Percentiles rank a stretch among this genome's conserved stretches.
These are phyloP conservation scores for Prunella vulgaris DNA, from an alignment of 257 asterid genomes.

Conservation along the genomic window DNA sequence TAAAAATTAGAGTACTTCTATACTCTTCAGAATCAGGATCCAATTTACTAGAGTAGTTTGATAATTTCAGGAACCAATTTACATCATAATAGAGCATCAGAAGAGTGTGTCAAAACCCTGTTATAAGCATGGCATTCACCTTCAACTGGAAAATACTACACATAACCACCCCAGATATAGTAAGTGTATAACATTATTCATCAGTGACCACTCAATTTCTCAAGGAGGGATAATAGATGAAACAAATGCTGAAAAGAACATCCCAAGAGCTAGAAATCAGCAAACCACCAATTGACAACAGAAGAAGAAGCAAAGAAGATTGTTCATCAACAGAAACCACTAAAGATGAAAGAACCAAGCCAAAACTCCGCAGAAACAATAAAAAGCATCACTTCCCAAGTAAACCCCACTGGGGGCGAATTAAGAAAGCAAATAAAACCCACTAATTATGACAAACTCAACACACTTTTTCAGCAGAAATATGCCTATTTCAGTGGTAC, in stretches of 20 bases:
- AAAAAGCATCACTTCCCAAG: background rate
- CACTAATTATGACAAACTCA: background rate
- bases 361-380: background rate
- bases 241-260: background rate
- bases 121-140: background rate
- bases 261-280: background rate
- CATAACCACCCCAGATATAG: constrained; percentile 9
- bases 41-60: background rate
- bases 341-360: background rate
- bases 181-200: background rate
- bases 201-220: background rate
- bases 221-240: background rate
- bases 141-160: background rate
- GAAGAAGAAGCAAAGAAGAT: background rate
- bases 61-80: background rate
- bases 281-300: background rate
- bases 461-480: background rate
- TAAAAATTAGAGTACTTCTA: background rate
- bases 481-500: background rate
- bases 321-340: constrained; percentile 15
- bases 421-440: background rate
- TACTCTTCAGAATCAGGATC: background rate
- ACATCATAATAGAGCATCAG: background rate
- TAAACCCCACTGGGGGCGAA: background rate
- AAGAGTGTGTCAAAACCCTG: background rate